Evolutionary conservation across 148 eudicot species (phyloP).

Genomic region (Selenicereus undatus): DNA sequence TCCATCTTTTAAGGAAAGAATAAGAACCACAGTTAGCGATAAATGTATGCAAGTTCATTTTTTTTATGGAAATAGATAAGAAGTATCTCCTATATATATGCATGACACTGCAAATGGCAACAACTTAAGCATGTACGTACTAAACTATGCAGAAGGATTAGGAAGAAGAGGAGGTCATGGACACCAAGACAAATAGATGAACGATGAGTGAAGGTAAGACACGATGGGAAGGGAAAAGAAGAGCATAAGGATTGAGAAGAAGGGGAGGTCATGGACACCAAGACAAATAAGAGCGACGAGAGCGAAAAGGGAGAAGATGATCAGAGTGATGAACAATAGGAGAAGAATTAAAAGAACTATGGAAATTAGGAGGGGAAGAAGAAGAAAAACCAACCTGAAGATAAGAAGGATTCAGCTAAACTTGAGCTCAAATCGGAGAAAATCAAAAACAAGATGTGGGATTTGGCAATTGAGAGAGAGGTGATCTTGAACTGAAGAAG

Average conservation of each 20-base stretch:
- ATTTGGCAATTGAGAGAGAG: slow-evolving; percentile 41
- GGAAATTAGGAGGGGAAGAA: too few relatives aligned
- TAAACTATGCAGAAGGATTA: too few relatives aligned
- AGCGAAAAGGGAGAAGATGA: background rate
- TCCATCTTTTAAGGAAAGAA: slow-evolving; percentile 1
- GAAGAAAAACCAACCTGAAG: slow-evolving; percentile 47
- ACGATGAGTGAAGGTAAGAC: background rate
- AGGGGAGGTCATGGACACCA: background rate
- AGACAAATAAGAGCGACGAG: background rate
- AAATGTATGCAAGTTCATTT: background rate
- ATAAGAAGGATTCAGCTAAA: slow-evolving; percentile 50
- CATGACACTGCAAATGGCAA: too few relatives aligned
- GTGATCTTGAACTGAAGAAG: background rate
- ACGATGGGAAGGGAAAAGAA: background rate
- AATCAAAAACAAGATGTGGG: slow-evolving; percentile 49
- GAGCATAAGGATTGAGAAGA: background rate
- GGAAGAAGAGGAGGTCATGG: too few relatives aligned
- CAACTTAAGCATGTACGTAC: too few relatives aligned
- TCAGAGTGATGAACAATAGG: background rate
- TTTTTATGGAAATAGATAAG: background rate
- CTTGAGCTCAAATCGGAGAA: slow-evolving; percentile 49
- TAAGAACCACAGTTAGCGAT: slow-evolving; percentile 7
- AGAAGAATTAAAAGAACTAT: background rate
- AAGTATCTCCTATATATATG: background rate
- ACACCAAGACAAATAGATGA: background rate